Evolutionary conservation across 306 rosid genomes (phyloP).

Genomic region (Oemleria cerasiformis): DNA sequence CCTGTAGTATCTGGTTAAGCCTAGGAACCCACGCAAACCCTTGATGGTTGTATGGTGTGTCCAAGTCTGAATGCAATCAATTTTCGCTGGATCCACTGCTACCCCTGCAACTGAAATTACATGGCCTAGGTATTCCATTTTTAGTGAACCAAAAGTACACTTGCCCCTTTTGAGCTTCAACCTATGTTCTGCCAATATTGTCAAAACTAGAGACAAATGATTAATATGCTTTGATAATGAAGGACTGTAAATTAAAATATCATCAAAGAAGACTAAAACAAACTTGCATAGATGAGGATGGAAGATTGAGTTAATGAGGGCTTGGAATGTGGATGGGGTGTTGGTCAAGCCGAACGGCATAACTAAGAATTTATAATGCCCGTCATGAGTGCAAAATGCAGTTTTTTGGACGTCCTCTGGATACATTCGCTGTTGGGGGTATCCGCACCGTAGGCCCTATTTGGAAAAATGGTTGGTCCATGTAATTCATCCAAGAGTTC

Average conservation of each 20-base stretch:
- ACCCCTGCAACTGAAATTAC: not conserved
- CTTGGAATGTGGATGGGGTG: accelerated
- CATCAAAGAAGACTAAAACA: not conserved
- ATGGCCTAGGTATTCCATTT: not conserved
- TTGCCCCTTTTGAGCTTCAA: not conserved
- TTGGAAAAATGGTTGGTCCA: not conserved
- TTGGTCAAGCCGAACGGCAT: not conserved
- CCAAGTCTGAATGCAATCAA: accelerated
- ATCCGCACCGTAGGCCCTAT: not conserved
- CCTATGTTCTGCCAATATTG: not conserved
- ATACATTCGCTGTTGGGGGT: not conserved
- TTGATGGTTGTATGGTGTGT: not conserved
- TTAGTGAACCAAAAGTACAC: not conserved
- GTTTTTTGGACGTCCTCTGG: not conserved
- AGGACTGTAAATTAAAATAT: not conserved
- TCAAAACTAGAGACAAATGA: not conserved
- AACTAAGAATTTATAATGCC: too few relatives aligned
- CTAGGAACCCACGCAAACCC: not conserved
- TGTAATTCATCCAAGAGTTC: not conserved
- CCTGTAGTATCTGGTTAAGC: not conserved
- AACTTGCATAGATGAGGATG: not conserved
- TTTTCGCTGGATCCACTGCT: not conserved
- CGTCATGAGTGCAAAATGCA: not conserved
- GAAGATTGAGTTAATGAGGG: not conserved
- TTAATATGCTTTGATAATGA: not conserved